Conservation (phyloP, 768 basidiomycete species). For the Boletellus emodensis region DNA sequence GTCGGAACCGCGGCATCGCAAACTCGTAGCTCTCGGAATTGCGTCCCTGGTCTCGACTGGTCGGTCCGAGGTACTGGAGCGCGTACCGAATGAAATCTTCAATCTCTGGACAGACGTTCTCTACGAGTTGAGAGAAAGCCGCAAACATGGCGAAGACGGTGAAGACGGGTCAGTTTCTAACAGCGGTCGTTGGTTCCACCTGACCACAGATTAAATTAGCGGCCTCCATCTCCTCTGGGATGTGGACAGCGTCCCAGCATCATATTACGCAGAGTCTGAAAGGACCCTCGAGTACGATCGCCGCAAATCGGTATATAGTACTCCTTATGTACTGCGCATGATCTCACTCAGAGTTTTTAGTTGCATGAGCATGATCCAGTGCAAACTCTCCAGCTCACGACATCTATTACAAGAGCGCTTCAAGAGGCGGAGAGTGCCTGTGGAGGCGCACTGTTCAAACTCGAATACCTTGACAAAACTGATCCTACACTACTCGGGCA, state of each 20-base stretch:
- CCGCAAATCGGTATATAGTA: conserved; percentile 55
- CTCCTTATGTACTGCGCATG: neutral
- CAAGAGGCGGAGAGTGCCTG: conserved; percentile 59
- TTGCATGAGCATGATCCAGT: conserved; percentile 68
- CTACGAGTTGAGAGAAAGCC: conserved; percentile 77
- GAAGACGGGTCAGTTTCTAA: conserved; percentile 32
- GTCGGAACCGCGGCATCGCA: conserved; percentile 80
- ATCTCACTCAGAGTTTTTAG: conserved; percentile 38
- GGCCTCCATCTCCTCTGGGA: conserved; percentile 68
- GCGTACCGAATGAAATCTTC: conserved; percentile 72
- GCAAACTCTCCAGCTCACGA: conserved; percentile 59
- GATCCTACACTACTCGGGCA: conserved; percentile 75
- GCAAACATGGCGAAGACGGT: conserved; percentile 34
- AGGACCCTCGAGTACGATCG: conserved; percentile 76
- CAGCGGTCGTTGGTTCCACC: neutral
- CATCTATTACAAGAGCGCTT: conserved; percentile 54
- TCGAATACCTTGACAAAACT: conserved; percentile 55
- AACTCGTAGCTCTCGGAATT: conserved; percentile 79
- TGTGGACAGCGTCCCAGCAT: conserved; percentile 49
- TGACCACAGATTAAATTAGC: conserved; percentile 11
- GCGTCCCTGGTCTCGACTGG: conserved; percentile 75
- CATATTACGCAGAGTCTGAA: conserved; percentile 61
- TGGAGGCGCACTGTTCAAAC: conserved; percentile 61
- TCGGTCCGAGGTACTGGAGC: conserved; percentile 64
- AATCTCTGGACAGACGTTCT: conserved; percentile 89